Evolutionary conservation across 306 rosid genomes (phyloP), one percentile per base, ranked within the genome.

Genomic region (Cajanus cajan): DNA sequence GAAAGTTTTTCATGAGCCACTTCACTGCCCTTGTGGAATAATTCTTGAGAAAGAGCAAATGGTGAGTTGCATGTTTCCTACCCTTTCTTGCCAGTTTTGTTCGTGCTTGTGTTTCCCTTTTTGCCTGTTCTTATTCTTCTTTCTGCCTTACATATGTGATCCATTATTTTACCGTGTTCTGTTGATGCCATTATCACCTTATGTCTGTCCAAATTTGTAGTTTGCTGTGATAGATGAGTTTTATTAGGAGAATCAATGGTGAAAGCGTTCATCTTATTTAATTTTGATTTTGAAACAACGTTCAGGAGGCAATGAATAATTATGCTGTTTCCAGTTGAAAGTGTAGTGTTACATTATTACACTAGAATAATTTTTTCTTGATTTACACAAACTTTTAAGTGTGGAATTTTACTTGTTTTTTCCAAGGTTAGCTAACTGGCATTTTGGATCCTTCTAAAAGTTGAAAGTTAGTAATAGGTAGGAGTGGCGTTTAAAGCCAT

Each of bases 1-100:
- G 87, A 92, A 87, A 82, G 98, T 95, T 71, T 95, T 95, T 81
- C 98, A 95, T 2, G 98, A 91, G 81, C 97, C 98, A 64, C 82
- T 92, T 76, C 85, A 83, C 37, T 95, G 98, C 80, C 78, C 98
- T 31, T 95, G 98, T 62, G 98, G 96, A 74, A 79, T 87, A 66
- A 74, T 87, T 82, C 98, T 95, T 6, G 97, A 93, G 87, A 95
- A 95, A 87, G 93, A 91, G 80, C 84, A 90, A 69, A 95, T 95
- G 98, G 98, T 95, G 59, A 88, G 90, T 77, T 70, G 52, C 54
- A 16, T 18, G n/a, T 73, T 47, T 45, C 72, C 19, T 3, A 5
- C 40, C 39, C 55, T 68, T 61, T 43, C 55, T 43, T 51, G 44
- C 10, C 3, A 37, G 25, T 70, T 7, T 74, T 64, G 24, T 63